These are phyloP conservation scores for Plasmodium blacklocki DNA, from an alignment of 169 alveolate genomes.

Conservation along the genomic window DNA sequence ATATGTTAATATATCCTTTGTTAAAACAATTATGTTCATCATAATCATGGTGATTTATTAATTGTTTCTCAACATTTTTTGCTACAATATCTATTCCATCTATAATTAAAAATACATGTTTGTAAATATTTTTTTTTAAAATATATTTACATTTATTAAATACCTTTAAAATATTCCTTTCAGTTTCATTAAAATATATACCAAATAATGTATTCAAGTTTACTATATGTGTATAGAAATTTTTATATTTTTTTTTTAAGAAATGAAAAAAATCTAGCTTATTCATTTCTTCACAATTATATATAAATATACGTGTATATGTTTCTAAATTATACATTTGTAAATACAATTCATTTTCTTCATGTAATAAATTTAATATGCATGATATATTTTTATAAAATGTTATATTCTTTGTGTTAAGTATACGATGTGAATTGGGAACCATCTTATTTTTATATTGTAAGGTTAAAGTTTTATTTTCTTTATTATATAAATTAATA, in stretches of 20 bases:
- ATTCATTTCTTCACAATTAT: conserved; percentile 60
- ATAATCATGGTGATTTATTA: background rate
- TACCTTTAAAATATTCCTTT: conserved; percentile 40
- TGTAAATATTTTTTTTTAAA: background rate
- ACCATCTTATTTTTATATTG: background rate
- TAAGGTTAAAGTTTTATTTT: background rate
- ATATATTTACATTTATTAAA: conserved; percentile 28
- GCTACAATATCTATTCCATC: conserved; percentile 73
- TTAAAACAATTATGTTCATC: background rate
- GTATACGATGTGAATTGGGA: background rate
- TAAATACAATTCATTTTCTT: conserved; percentile 23
- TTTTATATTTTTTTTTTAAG: background rate
- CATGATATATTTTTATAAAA: conserved; percentile 18
- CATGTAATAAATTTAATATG: conserved; percentile 27
- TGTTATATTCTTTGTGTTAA: background rate
- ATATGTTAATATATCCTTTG: no score
- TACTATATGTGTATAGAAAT: conserved; percentile 28
- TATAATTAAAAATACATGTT: conserved; percentile 23
- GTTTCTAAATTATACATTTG: conserved; percentile 45
- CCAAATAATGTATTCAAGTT: conserved; percentile 70
- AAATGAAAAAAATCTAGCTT: conserved; percentile 15
- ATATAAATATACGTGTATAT: conserved; percentile 52
- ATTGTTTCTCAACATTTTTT: background rate
- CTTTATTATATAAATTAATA: background rate
- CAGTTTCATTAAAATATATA: conserved; percentile 64